A percentile compares a stretch with the other conserved stretches of the same genome.
phyloP scores from a whole-genome alignment of 352 stramenopile species.

The Achlya hypogyna region DNA sequence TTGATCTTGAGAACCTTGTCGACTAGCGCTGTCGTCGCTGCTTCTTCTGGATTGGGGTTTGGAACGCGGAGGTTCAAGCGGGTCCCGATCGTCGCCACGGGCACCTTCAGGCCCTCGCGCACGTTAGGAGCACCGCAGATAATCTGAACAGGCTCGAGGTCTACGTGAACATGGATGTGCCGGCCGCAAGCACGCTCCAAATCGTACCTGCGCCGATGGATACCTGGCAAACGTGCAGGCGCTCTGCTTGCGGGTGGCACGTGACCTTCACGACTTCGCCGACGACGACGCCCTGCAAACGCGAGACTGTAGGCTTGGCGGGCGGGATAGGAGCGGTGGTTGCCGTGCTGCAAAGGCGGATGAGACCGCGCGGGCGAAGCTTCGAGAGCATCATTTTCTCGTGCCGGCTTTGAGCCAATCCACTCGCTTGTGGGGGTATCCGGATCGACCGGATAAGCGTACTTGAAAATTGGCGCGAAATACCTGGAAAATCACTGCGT shows the following conservation, averaged over 20 bases:
- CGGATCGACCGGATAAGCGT: neutral
- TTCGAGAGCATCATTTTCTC: neutral
- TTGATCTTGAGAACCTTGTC: constrained; percentile 76
- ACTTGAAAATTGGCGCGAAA: too few species aligned
- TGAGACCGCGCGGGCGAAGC: neutral
- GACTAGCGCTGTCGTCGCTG: neutral
- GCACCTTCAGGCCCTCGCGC: constrained; percentile 42
- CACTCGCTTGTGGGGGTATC: too few species aligned
- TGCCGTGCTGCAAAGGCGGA: neutral
- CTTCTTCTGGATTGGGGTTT: constrained; percentile 6
- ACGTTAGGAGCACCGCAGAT: constrained; percentile 66
- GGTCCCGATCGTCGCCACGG: constrained; percentile 56
- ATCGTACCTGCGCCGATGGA: constrained; percentile 32
- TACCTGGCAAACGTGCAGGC: constrained; percentile 57
- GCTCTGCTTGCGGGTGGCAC: constrained; percentile 50
- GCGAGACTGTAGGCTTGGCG: neutral
- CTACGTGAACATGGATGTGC: neutral
- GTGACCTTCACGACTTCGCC: constrained; percentile 57
- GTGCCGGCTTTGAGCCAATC: too few species aligned
- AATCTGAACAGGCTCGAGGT: constrained; percentile 54
- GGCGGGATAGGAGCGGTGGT: neutral
- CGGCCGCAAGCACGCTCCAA: neutral
- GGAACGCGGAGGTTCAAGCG: constrained; percentile 35
- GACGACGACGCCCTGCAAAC: constrained; percentile 32
- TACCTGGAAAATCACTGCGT: too few species aligned